Base-by-base conservation (phyloP, 345 rosid genomes). In the Populus nigra region DNA sequence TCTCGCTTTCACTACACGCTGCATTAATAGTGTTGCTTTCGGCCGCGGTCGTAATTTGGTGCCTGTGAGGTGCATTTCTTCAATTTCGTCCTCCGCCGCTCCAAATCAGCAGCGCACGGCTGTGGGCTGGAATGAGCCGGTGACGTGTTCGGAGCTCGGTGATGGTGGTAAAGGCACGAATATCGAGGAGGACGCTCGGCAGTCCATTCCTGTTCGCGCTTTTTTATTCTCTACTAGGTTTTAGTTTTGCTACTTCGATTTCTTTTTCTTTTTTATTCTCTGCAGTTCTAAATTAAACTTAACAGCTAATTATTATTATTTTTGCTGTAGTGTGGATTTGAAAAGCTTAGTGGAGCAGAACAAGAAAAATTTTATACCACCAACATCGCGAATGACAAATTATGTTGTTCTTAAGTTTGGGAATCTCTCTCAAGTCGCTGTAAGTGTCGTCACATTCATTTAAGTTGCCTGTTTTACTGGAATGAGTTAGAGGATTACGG, bases 171-270 rank as follows among this genome's bases (percentile, higher is more conserved):
- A 66, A 45, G 65, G 18, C 39, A 3, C 65, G 16, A 4, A 55
- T 8, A 8, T 62, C 7, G 87, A 87, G 70, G 88, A 83, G 80
- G 90, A 87, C 13, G 20, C 89, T n/a, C 84, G 81, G 74, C 85
- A 83, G 20, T 88, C 94, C 17, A 88, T 92, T 81, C 94, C 94
- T 33, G 97, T 96, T n/a, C 90, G 92, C 78, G 97, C 99, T 57
- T 96, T 77, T 78, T 90, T 93, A 73, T 89, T 92, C 88, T 93
- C 96, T 75, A 93, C 99, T 74, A 91, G 98, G 99, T 91, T 77
- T 3, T 59, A 23, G 11, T 4, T 59, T 23, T 10, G 8, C 10
- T 59, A 59, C 29, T 8, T 11, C 65, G 15, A 23, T 4, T 4
- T 47, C 67, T 8, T 71, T 73, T 25, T 76, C 38, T 39, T 0